Conservation (phyloP, 495 filamentous ascomycete species). For the Stereocaulon alpinum region DNA sequence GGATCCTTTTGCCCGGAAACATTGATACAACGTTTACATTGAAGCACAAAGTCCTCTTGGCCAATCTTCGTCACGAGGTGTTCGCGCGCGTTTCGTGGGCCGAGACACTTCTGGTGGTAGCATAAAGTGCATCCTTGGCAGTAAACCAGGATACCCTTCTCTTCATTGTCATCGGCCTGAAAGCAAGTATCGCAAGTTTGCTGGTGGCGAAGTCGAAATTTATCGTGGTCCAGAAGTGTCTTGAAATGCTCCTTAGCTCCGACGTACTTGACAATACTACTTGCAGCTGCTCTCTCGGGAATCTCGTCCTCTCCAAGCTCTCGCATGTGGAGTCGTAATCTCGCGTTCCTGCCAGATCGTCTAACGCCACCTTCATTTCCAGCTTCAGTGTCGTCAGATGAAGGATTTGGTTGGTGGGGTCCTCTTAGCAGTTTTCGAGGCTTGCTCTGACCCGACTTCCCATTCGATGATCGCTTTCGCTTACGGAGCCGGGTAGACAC, state of each 20-base stretch:
- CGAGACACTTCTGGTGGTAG: constrained; percentile 76
- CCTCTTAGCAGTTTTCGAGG: constrained; percentile 5
- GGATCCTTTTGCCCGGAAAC: constrained; percentile 53
- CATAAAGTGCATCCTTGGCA: constrained; percentile 85
- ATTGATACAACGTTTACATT: constrained; percentile 79
- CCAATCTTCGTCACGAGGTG: constrained; percentile 91
- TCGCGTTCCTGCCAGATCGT: constrained; percentile 41
- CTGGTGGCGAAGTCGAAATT: constrained; percentile 59
- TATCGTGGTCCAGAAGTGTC: constrained; percentile 39
- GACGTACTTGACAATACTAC: constrained; percentile 37
- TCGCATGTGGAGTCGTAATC: constrained; percentile 45
- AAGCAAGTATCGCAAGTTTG: constrained; percentile 64
- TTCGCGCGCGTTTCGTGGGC: constrained; percentile 58
- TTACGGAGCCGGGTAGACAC: constrained; percentile 7
- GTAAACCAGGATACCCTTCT: constrained; percentile 56
- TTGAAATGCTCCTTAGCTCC: constrained; percentile 63
- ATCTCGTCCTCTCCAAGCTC: constrained; percentile 59
- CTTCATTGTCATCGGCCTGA: constrained; percentile 37
- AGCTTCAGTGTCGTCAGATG: not conserved
- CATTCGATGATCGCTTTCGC: constrained; percentile 12
- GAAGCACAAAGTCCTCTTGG: constrained; percentile 68
- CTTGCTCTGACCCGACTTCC: not conserved
- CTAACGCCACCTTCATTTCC: constrained; percentile 25
- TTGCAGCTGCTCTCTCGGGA: constrained; percentile 41
- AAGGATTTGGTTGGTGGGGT: not conserved